Evolutionary conservation across 2,329 filamentous ascomycete species (phyloP).

Genomic region (Hymenoscyphus albidus): DNA sequence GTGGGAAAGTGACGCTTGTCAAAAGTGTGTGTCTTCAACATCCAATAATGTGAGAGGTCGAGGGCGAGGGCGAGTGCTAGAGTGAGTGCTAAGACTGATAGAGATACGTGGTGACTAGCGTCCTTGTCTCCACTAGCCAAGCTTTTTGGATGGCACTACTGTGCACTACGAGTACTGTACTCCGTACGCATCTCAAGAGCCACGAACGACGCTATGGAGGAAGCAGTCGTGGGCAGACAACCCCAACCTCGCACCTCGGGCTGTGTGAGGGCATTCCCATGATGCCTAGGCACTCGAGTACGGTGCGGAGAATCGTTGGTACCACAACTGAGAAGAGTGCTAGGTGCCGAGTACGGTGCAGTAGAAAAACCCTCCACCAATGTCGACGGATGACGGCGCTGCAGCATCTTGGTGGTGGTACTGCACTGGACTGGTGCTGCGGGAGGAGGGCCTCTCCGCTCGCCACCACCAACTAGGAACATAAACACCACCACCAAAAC

Average conservation of each 20-base stretch:
- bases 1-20: neutral
- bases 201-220: too few species aligned
- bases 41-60: neutral
- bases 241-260: neutral
- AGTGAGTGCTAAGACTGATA: neutral
- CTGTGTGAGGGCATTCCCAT: neutral
- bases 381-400: neutral
- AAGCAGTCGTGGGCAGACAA: too few species aligned
- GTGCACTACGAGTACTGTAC: neutral
- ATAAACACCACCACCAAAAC: neutral
- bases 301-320: neutral
- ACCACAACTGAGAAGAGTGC: neutral
- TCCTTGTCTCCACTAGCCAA: neutral
- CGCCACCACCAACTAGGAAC: neutral
- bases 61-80: neutral
- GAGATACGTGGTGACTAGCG: neutral
- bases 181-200: too few species aligned
- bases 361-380: neutral
- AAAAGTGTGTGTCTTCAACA: neutral
- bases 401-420: neutral
- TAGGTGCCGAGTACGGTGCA: neutral
- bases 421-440: neutral
- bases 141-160: neutral
- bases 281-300: neutral
- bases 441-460: neutral